Evolutionary conservation across 1,284 basidiomycete species (phyloP).

Genomic region (Marasmius oreades): DNA sequence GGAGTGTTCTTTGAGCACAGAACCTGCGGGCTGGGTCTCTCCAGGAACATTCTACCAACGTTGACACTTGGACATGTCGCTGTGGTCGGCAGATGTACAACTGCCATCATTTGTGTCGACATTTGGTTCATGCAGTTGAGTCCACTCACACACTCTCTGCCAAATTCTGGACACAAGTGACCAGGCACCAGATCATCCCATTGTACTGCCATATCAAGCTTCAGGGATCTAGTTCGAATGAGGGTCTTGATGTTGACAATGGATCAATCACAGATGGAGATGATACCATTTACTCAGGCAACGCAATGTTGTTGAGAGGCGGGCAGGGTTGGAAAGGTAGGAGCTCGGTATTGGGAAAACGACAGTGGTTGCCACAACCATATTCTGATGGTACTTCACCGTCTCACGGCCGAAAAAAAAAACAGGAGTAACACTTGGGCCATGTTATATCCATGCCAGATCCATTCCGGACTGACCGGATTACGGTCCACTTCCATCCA

Average conservation of each 20-base stretch:
- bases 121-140: conserved; percentile 26
- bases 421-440: no score
- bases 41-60: conserved; percentile 14
- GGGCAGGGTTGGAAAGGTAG: not conserved
- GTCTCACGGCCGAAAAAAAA: no score
- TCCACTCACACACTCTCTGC: conserved; percentile 10
- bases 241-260: not conserved
- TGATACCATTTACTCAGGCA: not conserved
- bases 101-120: conserved; percentile 28
- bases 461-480: no score
- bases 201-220: conserved; percentile 1
- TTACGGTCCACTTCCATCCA: no score
- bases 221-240: no score
- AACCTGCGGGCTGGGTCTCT: not conserved
- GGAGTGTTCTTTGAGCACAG: conserved; percentile 13
- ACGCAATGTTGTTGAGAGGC: not conserved
- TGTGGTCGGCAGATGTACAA: conserved; percentile 27
- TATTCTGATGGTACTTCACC: not conserved
- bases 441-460: no score
- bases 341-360: not conserved
- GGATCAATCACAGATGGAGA: not conserved
- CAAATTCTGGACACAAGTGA: conserved; percentile 19
- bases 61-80: conserved; percentile 25
- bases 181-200: conserved; percentile 15
- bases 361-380: not conserved